Evolutionary conservation across 371 early-diverging fungal genomes (phyloP), one percentile per base, ranked within the genome.

Genomic region (Capillidium rhysosporum): DNA sequence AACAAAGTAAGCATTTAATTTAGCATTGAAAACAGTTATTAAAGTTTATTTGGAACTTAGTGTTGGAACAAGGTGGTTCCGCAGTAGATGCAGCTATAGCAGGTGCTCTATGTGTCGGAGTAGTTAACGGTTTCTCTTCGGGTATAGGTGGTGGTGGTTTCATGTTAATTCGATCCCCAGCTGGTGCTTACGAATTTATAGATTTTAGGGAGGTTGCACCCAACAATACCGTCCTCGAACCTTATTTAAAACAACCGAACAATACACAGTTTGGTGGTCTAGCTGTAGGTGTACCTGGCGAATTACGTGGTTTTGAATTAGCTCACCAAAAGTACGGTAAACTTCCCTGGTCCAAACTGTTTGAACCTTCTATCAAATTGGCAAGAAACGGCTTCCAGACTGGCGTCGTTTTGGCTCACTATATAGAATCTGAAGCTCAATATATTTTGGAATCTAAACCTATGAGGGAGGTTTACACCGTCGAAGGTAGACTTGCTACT

Each of bases 81-180:
- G 96, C 98, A 4, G 86, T 96, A 0, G 99, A 99, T 75, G 85
- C 96, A 5, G 92, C 95, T 4, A 82, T 99, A 52, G 92, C 97
- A 1, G 73, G 93, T 26, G 75, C 89, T 10, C 64, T 98, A 14
- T 96, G 94, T 61, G 77, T 97, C 49, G 99, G 98, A 28, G 81
- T 88, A 7, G 77, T 95, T 49, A 87, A 98, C 65, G 75, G 75
- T 16, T 97, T 92, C 73, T 82, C 92, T 14, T 81, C 92, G 18
- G 99, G 99, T 52, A 88, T 90, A 40, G 91, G 92, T 24, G 92
- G 90, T 4, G 99, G 99, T 29, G 99, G 99, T 2, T 98, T 99
- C 66, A 83, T 96, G 82, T 65, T 95, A n/a, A 71, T 97, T 23
- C 80, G 92, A 21, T 61, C 70, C 3, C 66, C 77, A 26, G 67